phyloP scores from a whole-genome alignment of 192 early-diverging fungal genomes.

The Backusella parvicylindrica region DNA sequence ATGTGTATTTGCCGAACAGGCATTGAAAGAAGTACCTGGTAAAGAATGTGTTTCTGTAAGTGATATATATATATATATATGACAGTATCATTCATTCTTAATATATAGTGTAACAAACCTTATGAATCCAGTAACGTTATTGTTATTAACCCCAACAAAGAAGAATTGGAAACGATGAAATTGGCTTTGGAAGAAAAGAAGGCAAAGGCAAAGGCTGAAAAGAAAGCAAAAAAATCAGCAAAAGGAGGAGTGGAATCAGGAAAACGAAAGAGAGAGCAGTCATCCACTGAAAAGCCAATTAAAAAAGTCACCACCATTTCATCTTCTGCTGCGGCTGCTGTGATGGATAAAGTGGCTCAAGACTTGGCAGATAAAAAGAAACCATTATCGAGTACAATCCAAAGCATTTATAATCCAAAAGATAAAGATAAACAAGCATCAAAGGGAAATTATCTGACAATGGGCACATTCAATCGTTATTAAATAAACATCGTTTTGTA shows the following conservation, averaged over 20 bases:
- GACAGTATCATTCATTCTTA: background rate
- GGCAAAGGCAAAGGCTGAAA: slow-evolving; percentile 42
- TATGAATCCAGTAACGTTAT: slow-evolving; percentile 58
- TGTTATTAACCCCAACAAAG: slow-evolving; percentile 63
- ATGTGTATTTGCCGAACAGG: slow-evolving; percentile 75
- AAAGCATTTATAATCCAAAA: slow-evolving; percentile 33
- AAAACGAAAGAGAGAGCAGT: slow-evolving; percentile 32
- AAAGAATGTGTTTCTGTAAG: slow-evolving; percentile 59
- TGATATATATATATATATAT: background rate
- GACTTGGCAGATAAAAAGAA: slow-evolving; percentile 39
- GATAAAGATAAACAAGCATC: slow-evolving; percentile 21
- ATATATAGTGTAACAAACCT: slow-evolving; percentile 59
- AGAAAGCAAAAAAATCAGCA: slow-evolving; percentile 37
- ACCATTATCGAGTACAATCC: slow-evolving; percentile 24
- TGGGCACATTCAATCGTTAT: slow-evolving; percentile 40
- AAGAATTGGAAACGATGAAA: slow-evolving; percentile 61
- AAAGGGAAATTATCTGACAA: slow-evolving; percentile 33
- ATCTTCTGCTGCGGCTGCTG: slow-evolving; percentile 37
- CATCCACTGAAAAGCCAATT: background rate
- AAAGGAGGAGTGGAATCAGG: slow-evolving; percentile 34
- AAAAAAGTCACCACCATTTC: slow-evolving; percentile 24
- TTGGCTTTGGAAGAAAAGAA: slow-evolving; percentile 51
- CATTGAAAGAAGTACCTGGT: slow-evolving; percentile 66
- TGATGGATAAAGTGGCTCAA: slow-evolving; percentile 41
- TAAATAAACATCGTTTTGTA: background rate